Percentiles rank a stretch among this genome's conserved stretches.
Conservation (phyloP, 257 asterid species). For the Jaltomata sinuosa region DNA sequence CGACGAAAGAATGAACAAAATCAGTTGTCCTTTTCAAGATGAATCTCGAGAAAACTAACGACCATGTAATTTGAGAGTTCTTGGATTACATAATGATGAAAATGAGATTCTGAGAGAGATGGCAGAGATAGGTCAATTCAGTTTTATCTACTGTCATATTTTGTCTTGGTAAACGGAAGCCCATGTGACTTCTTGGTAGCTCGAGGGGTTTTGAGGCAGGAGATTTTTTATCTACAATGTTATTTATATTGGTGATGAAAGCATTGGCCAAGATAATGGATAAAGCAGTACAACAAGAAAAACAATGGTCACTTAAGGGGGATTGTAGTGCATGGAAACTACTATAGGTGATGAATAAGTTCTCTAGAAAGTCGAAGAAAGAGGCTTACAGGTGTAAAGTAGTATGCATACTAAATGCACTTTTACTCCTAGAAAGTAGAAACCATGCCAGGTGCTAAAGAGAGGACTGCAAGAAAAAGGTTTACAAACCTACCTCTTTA, state of each 20-base stretch:
- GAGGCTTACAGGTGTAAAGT: background rate
- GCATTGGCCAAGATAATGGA: background rate
- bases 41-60: too few species aligned
- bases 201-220: background rate
- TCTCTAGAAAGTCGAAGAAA: background rate
- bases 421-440: background rate
- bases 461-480: background rate
- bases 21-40: too few species aligned
- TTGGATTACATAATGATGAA: background rate
- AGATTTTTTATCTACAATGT: background rate
- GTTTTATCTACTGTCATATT: too few species aligned
- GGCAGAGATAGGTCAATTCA: too few species aligned
- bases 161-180: background rate
- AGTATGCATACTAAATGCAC: background rate
- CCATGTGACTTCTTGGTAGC: background rate
- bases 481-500: constrained; percentile 38
- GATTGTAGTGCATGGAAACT: background rate
- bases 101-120: background rate
- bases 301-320: background rate
- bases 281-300: background rate
- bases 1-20: too few species aligned
- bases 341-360: background rate
- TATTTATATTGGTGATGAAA: background rate
- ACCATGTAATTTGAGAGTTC: background rate
- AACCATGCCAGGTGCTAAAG: background rate